Base-by-base conservation (phyloP, 768 basidiomycete species). In the Fomitopsis pulvina region DNA sequence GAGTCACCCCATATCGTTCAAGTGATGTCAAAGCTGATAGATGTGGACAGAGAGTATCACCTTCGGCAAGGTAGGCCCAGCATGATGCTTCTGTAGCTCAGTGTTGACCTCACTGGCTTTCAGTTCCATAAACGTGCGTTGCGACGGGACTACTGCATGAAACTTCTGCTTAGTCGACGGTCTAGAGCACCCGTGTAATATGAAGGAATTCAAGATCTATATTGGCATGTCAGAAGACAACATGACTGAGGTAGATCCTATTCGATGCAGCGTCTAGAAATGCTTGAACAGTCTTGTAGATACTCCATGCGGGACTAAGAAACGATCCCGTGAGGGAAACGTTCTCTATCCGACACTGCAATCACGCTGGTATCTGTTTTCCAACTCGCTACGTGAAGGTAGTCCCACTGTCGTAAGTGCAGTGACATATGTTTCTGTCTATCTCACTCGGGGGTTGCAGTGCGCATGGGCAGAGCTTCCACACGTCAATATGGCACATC, bases 151-250 rank as follows among this genome's bases (percentile, higher is more conserved):
- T 5, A 18, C 24, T 43, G 28, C 18, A 5, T 16, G 9, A 18
- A 20, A 14, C 16, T 22, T n/a, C 2, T 22, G 28, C 41, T 51
- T 45, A 43, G 59, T 57, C n/a, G 18, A 38, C 11, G 52, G 24
- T 14, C n/a, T 52, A 90, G 87, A 76, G 18, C 87, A 90, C 65
- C 86, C 87, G 27, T 91, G 89, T 60, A 89, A 89, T 58, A 82
- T 87, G 81, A 87, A 87, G 60, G 85, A 89, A 49, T 85, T 91
- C 71, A 83, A 82, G 62, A 60, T 90, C 10, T 81, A 77, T 51
- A 77, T 82, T 18, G 89, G 87, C 5, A 66, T 76, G 32, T 72
- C 76, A 21, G 73, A 78, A 52, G 81, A 87, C 56, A 76, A 78
- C 58, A 77, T 91, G 78, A 77, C 71, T 2, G 80, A 89, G 60